These are phyloP conservation scores for Eucalyptus melliodora DNA, from an alignment of 345 rosid genomes.

Conservation along the genomic window DNA sequence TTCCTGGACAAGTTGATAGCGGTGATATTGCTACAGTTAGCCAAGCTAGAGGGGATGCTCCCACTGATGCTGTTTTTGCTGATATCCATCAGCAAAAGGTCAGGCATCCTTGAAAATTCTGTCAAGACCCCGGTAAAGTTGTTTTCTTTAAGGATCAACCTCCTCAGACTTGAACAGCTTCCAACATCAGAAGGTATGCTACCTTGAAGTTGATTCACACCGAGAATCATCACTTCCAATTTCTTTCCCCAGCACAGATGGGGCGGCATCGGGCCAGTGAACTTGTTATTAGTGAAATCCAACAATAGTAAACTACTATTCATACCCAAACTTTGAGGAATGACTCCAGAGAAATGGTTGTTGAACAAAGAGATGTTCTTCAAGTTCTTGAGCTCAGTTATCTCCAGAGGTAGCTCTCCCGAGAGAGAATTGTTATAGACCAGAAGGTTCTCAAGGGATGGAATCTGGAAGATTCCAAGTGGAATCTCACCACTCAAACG, in stretches of 20 bases:
- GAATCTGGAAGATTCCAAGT: too few relatives aligned
- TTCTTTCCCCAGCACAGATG: constrained; percentile 51
- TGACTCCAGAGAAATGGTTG: constrained; percentile 45
- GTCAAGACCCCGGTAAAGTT: too few relatives aligned
- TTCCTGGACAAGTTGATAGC: constrained; percentile 48
- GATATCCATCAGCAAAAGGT: too few relatives aligned
- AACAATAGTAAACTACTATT: constrained; percentile 45
- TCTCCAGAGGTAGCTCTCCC: constrained; percentile 5
- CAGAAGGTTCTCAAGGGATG: too few relatives aligned
- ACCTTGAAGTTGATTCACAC: background rate
- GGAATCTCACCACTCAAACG: too few relatives aligned
- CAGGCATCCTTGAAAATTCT: too few relatives aligned
- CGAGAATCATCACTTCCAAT: constrained; percentile 34
- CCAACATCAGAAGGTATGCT: too few relatives aligned
- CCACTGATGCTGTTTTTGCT: too few relatives aligned
- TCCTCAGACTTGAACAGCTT: too few relatives aligned
- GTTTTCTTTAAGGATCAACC: too few relatives aligned
- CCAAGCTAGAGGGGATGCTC: too few relatives aligned
- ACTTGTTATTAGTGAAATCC: constrained; percentile 52
- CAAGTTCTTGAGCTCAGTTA: constrained; percentile 42
- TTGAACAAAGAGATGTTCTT: constrained; percentile 33
- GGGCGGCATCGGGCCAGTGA: constrained; percentile 61
- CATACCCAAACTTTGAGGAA: constrained; percentile 57
- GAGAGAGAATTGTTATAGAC: too few relatives aligned
- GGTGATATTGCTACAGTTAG: constrained; percentile 30